Evolutionary conservation across 352 stramenopile species (phyloP), one percentile per base, ranked within the genome.

Genomic region (Globisporangium viniferum): DNA sequence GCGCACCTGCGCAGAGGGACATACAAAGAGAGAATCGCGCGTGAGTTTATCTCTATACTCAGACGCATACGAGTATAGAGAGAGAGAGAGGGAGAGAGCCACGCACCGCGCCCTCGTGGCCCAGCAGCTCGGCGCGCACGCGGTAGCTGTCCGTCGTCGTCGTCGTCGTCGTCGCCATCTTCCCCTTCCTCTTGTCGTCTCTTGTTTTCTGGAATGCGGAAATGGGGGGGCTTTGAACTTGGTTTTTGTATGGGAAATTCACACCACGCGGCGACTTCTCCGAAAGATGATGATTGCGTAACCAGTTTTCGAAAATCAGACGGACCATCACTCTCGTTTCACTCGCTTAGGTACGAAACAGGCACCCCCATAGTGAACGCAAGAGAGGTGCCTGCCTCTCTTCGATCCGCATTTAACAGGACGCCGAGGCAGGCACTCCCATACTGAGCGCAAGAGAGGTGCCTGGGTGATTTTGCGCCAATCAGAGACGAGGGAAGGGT

Each of bases 71-170:
- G 29, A 51, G 56, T 12, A 65, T 4, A 68, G 22, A 9, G 10
- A 44, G 0, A 20, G 2, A 27, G 15, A 41, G 22, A 58, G 6
- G 39, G 5, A 33, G 22, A 2, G 10, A 18, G n/a, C 39, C 39
- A 86, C 80, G 57, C 74, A 93, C 86, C n/a, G 84, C 86, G 72
- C 86, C 84, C 18, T 92, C 83, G 73, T 94, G 86, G 64, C 83
- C 83, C 57, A 82, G 74, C 57, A 94, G 79, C 75, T 91, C 82
- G 62, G 73, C 77, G 69, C 66, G 68, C 33, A 78, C 63, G 59
- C 36, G 71, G 66, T 69, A 80, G 15, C 56, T 59, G 46, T 54
- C 41, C 8, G 22, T 29, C 6, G 56, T 29, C 6, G 31, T 22
- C 48, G 31, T 22, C 48, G 29, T 61, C 7, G 24, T 35, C 24